Percentiles rank a stretch among this genome's conserved stretches.
These are phyloP conservation scores for Verruconis gallopava DNA, from an alignment of 2,329 filamentous ascomycete genomes.

Conservation along the genomic window DNA sequence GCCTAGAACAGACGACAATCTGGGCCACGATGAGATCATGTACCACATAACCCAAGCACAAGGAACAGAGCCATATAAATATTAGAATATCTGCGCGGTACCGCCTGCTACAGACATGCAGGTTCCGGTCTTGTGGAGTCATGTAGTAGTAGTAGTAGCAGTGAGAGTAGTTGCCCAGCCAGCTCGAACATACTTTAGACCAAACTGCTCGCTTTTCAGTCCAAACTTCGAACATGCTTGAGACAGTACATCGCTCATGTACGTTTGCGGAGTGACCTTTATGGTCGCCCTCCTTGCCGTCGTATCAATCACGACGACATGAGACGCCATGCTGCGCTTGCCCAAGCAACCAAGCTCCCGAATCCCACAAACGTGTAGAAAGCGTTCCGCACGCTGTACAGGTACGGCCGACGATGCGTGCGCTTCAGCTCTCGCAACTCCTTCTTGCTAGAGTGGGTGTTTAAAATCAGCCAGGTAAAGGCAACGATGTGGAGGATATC, in stretches of 20 bases:
- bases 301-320: slow-evolving; percentile 77
- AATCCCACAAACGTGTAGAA: slow-evolving; percentile 11
- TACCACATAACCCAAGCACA: too few species aligned
- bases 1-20: not conserved
- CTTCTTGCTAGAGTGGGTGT: slow-evolving; percentile 12
- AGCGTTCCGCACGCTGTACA: slow-evolving; percentile 10
- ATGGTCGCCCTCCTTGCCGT: slow-evolving; percentile 65
- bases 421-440: slow-evolving; percentile 9
- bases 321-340: slow-evolving; percentile 55
- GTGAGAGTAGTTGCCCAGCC: slow-evolving; percentile 1
- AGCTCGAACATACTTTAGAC: slow-evolving; percentile 58
- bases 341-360: slow-evolving; percentile 3
- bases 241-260: slow-evolving; percentile 71
- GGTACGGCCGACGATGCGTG: slow-evolving; percentile 6
- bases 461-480: slow-evolving; percentile 19
- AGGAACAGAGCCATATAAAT: slow-evolving; percentile 3
- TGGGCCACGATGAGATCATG: too few species aligned
- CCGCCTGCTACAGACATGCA: too few species aligned
- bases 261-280: slow-evolving; percentile 71
- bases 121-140: too few species aligned
- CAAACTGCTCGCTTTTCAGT: slow-evolving; percentile 57
- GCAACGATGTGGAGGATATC: slow-evolving; percentile 16
- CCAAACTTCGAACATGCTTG: slow-evolving; percentile 80
- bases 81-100: too few species aligned
- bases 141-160: slow-evolving; percentile 11